Evolutionary conservation across 1,284 basidiomycete genomes (phyloP), one percentile per base, ranked within the genome.

Genomic region (Rhodotorula glutinis): DNA sequence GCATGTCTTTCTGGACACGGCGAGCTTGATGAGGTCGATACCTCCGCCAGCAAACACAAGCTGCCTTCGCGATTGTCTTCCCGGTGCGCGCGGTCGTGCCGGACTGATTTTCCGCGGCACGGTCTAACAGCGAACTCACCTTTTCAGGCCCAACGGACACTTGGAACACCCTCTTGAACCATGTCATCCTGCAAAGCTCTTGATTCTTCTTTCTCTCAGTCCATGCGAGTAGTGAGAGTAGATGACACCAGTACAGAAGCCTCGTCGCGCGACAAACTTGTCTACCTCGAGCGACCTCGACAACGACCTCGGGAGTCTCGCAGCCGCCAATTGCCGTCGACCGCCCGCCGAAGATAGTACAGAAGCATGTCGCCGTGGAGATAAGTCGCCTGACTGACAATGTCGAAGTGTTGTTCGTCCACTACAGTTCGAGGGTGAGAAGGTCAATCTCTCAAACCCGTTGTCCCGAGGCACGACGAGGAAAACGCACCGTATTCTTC

Each of bases 361-460:
- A 55, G 53, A 27, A 33, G 33, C 53, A 55, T 55, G 38, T 55
- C 53, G 33, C 38, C 38, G 25, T 21, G n/a, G 38, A 55, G 53
- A n/a, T 55, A 55, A n/a, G 53, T 41, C 38, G 53, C 38, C 53
- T 55, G 53, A 23, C 53, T 55, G 23, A 41, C 23, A 11, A 41
- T 23, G 16, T 40, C n/a, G 38, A 55, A 23, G n/a, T 55, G 53
- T 38, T 41, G 40, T 19, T 40, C 53, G 38, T 55, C 53, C 40
- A n/a, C 53, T 55, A 21, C 53, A 38, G 33, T 3, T 23, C n/a
- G 23, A 25, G 5, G 4, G 1, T 27, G 19, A 14, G 0, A 13
- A 41, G 23, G 38, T 17, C 16, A 27, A 4, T 5, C 21, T 14
- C 8, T 7, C 25, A n/a, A n/a, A n/a, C n/a, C n/a, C n/a, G n/a